Evolutionary conservation across 1,284 basidiomycete genomes (phyloP).

Genomic region (Psilocybe mexicana): DNA sequence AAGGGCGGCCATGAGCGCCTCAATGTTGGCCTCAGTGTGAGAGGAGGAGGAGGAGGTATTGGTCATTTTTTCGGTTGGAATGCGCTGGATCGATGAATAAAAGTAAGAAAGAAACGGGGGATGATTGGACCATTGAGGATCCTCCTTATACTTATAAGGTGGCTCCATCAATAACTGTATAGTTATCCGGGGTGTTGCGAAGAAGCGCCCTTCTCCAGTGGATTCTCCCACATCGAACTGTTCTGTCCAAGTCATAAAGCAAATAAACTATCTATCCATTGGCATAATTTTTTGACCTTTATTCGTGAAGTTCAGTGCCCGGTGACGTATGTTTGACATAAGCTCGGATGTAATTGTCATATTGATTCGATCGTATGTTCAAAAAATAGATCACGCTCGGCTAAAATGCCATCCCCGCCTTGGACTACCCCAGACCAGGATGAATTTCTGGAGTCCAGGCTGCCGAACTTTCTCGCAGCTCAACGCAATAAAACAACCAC

Average conservation of each 20-base stretch:
- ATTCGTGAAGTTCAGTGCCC: too few species aligned
- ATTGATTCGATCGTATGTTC: neutral
- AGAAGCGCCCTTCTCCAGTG: neutral
- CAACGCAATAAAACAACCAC: neutral
- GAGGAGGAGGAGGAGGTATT: neutral
- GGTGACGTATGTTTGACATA: too few species aligned
- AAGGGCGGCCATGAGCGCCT: neutral
- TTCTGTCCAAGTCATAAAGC: too few species aligned
- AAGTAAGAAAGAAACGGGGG: too few species aligned
- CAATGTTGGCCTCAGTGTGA: neutral
- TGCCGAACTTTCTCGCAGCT: neutral
- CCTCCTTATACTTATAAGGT: too few species aligned
- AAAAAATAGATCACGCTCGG: too few species aligned
- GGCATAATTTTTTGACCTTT: too few species aligned
- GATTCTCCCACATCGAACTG: too few species aligned
- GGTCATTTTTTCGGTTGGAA: neutral
- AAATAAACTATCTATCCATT: too few species aligned
- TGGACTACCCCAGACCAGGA: conserved; percentile 1
- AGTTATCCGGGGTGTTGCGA: neutral
- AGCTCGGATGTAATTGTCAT: neutral
- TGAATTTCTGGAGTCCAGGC: neutral
- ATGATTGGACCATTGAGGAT: too few species aligned
- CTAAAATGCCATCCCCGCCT: conserved; percentile 2
- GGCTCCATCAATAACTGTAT: neutral
- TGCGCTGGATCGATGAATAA: too few species aligned